phyloP scores from a whole-genome alignment of 306 rosid genomes.

The Fragaria vesca region DNA sequence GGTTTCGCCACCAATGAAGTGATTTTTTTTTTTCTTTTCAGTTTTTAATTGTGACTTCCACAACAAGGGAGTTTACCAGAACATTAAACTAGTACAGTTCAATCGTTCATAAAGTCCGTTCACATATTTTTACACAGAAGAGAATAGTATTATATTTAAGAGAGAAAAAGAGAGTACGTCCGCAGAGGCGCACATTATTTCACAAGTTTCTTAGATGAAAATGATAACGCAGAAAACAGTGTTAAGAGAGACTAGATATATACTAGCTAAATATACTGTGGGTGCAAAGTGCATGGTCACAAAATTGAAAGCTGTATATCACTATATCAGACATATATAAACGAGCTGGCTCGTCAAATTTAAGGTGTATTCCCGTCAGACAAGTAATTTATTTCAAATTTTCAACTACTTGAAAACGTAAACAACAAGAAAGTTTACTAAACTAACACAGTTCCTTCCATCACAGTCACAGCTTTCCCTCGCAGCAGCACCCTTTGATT shows the following conservation, averaged over 20 bases:
- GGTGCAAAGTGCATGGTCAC: not conserved
- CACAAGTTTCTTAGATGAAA: too few species aligned
- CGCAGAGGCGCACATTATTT: too few species aligned
- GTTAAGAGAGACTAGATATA: too few species aligned
- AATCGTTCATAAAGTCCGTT: too few species aligned
- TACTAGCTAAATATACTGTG: too few species aligned
- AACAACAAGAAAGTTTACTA: conserved; percentile 2
- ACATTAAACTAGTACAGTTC: not conserved
- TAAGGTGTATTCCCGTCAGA: not conserved
- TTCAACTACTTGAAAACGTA: not conserved
- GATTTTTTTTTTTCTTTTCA: not conserved
- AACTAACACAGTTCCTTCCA: conserved; percentile 67
- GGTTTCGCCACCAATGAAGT: not conserved
- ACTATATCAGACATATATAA: not conserved
- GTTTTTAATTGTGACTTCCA: not conserved
- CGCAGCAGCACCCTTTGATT: conserved; percentile 61
- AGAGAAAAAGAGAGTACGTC: too few species aligned
- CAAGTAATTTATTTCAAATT: too few species aligned
- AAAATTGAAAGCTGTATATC: not conserved
- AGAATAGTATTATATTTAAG: too few species aligned
- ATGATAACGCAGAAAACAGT: too few species aligned
- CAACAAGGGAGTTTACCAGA: not conserved
- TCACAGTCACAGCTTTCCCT: conserved; percentile 63
- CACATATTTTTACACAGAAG: not conserved
- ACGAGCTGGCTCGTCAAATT: not conserved